Conservation (phyloP, 169 alveolate genomes). For the Cryptosporidium meleagridis region DNA sequence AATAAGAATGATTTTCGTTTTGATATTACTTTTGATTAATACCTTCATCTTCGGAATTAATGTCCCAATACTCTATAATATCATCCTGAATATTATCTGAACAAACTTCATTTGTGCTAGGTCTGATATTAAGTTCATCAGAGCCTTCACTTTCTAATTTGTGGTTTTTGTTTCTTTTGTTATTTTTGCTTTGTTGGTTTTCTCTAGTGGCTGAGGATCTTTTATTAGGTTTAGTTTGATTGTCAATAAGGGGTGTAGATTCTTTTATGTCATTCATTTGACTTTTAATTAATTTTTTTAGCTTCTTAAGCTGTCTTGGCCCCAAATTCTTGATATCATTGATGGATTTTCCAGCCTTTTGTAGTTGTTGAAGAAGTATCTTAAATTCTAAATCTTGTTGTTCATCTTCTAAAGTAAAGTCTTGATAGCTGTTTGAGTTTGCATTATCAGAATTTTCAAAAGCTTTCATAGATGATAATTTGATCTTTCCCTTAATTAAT, state of each 20-base stretch:
- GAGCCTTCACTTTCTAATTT: slow-evolving; percentile 5
- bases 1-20: background rate
- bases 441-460: background rate
- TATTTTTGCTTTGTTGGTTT: background rate
- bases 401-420: background rate
- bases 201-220: background rate
- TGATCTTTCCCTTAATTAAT: slow-evolving; percentile 16
- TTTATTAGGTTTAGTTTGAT: background rate
- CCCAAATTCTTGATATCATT: slow-evolving; percentile 56
- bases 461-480: slow-evolving; percentile 19
- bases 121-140: background rate
- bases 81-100: background rate
- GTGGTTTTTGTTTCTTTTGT: background rate
- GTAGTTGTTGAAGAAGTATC: slow-evolving; percentile 9
- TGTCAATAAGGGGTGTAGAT: background rate
- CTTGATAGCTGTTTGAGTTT: background rate
- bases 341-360: slow-evolving; percentile 44
- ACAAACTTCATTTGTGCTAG: background rate
- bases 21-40: background rate
- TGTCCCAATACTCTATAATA: slow-evolving; percentile 8
- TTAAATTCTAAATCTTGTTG: slow-evolving; percentile 39
- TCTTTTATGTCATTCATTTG: background rate
- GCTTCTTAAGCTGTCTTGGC: slow-evolving; percentile 72
- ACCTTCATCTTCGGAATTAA: background rate
- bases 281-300: slow-evolving; percentile 23